These are phyloP conservation scores for Hansenula lynferdii DNA, from an alignment of 1,139 yeast species.

Conservation along the genomic window DNA sequence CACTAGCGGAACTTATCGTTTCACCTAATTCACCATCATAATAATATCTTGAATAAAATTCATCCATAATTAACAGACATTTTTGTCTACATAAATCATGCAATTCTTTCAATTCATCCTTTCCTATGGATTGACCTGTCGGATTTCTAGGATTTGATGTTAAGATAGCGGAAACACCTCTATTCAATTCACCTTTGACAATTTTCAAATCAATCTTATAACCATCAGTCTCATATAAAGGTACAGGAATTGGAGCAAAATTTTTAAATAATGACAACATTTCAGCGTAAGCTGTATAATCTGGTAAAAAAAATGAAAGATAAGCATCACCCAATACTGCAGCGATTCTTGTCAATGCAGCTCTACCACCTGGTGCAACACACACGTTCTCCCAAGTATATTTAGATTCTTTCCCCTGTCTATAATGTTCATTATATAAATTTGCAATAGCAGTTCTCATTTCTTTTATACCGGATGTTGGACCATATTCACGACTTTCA, in stretches of 20 bases:
- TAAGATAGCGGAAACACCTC: slow-evolving; percentile 57
- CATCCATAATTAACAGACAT: slow-evolving; percentile 64
- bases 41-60: slow-evolving; percentile 59
- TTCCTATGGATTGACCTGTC: slow-evolving; percentile 54
- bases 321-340: slow-evolving; percentile 60
- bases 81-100: slow-evolving; percentile 53
- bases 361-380: slow-evolving; percentile 68
- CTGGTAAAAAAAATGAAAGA: slow-evolving; percentile 61
- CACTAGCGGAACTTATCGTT: slow-evolving; percentile 51
- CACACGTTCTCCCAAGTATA: slow-evolving; percentile 65
- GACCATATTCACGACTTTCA: slow-evolving; percentile 55
- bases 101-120: slow-evolving; percentile 45
- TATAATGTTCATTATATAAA: slow-evolving; percentile 53
- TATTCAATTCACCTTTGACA: slow-evolving; percentile 48
- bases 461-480: slow-evolving; percentile 57
- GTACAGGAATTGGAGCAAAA: slow-evolving; percentile 66
- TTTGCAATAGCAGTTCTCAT: slow-evolving; percentile 61
- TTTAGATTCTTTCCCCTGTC: slow-evolving; percentile 45
- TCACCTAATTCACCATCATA: slow-evolving; percentile 56
- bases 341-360: slow-evolving; percentile 64
- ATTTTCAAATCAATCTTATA: slow-evolving; percentile 56
- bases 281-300: slow-evolving; percentile 70
- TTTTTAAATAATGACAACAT: slow-evolving; percentile 64
- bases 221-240: slow-evolving; percentile 54
- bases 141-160: slow-evolving; percentile 69